Evolutionary conservation across 352 stramenopile species (phyloP).

Genomic region (Sclerospora graminicola): DNA sequence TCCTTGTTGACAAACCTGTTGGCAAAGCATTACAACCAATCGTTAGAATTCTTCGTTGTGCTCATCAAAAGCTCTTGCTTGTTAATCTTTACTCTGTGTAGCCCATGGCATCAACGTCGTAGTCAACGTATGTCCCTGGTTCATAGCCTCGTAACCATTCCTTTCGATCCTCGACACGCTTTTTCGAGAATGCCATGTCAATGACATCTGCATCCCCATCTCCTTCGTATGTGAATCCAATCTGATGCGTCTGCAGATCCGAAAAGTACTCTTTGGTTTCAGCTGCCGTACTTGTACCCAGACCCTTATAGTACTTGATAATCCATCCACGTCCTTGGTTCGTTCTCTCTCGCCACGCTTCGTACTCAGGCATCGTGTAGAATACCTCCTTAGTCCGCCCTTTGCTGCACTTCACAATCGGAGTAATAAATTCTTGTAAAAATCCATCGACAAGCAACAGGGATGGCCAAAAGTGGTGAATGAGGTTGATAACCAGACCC

Average conservation of each 20-base stretch:
- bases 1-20: conserved; percentile 96
- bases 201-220: conserved; percentile 85
- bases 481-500: conserved; percentile 97
- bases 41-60: too few species aligned
- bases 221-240: conserved; percentile 90
- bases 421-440: conserved; percentile 94
- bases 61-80: too few species aligned
- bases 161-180: conserved; percentile 92
- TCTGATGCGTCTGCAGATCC: conserved; percentile 89
- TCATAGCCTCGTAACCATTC: conserved; percentile 91
- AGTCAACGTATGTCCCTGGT: conserved; percentile 86
- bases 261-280: conserved; percentile 98
- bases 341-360: conserved; percentile 82
- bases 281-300: conserved; percentile 94
- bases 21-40: conserved; percentile 2
- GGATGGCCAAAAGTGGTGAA: conserved; percentile 97
- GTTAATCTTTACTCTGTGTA: conserved; percentile 80
- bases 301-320: conserved; percentile 99
- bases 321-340: conserved; percentile 90
- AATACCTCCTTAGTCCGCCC: conserved; percentile 84
- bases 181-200: conserved; percentile 97
- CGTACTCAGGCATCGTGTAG: conserved; percentile 96
- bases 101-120: conserved; percentile 85
- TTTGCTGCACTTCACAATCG: conserved; percentile 95
- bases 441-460: conserved; percentile 88